Base-by-base conservation (phyloP, 2,329 filamentous ascomycete genomes). In the Aureobasidium sp. region DNA sequence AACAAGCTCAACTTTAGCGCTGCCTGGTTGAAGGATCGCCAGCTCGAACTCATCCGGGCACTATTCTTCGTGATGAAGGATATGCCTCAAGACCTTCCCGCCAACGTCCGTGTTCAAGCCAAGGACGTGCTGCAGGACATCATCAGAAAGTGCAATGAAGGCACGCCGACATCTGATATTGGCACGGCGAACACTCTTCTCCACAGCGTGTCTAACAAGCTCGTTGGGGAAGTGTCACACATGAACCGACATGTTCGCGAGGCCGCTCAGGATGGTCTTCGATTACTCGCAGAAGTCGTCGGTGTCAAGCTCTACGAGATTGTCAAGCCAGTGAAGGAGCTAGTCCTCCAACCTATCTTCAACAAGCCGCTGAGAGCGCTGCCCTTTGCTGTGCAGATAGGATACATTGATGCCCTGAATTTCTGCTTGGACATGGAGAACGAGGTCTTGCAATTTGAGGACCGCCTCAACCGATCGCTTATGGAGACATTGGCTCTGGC, bases 61-160 rank as follows among this genome's bases (percentile, higher is more conserved):
- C 80, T 99, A 61, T 87, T 96, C 76, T 97, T 96, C 75, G 92
- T 99, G 66, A 91, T 99, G 78, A 99, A 99, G 76, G 94, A 99
- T 72, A 97, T 97, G 83, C 94, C 95, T 0, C 84, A 90, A 61
- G 94, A 99, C 72, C 82, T 99, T 1, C 93, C 95, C 1, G 91
- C 95, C 62, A 92, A 88, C 70, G 97, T 94, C 1, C 84, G 94
- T 39, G 81, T 87, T 37, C 86, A 90, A 64, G 92, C 94, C 0
- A 90, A 95, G 74, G 83, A 87, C 22, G 95, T 93, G 0, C 80
- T 99, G 25, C 87, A 93, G 68, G 82, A 90, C 45, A 84, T 97
- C 34, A 81, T 97, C 37, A 81, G 83, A 63, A 86, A 87, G 62
- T 92, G 92, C 71, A 92, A 89, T 45, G 89, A 90, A 75, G 86